A percentile compares a stretch with the other conserved stretches of the same genome.
phyloP scores from a whole-genome alignment of 176 grass and related monocot species.

The Carex parvula region DNA sequence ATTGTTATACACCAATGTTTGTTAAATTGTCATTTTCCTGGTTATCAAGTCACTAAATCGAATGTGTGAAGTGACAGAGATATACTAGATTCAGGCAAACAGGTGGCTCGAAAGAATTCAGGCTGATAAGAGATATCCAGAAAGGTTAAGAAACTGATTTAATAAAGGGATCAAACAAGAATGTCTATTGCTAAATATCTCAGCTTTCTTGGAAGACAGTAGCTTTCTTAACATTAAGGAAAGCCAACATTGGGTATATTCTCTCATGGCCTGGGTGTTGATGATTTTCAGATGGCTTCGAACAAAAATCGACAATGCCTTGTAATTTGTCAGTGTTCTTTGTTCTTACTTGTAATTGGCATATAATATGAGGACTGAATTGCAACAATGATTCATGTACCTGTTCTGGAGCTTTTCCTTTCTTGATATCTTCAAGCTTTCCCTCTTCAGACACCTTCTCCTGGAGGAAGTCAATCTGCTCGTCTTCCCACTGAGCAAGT shows the following conservation, averaged over 20 bases:
- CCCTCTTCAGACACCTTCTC: slow-evolving; percentile 86
- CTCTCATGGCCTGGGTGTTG: neutral
- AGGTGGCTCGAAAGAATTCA: neutral
- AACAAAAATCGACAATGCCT: neutral
- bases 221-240: neutral
- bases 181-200: neutral
- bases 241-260: neutral
- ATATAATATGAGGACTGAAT: neutral
- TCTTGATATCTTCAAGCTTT: slow-evolving; percentile 76
- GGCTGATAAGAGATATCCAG: neutral
- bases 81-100: neutral
- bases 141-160: neutral
- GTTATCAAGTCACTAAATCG: neutral
- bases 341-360: neutral
- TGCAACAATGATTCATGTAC: slow-evolving; percentile 21
- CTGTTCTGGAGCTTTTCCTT: slow-evolving; percentile 93
- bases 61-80: neutral
- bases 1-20: neutral
- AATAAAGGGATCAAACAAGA: neutral
- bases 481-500: slow-evolving; percentile 94
- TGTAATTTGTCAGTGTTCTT: neutral
- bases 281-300: neutral
- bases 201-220: neutral
- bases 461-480: slow-evolving; percentile 89
- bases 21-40: neutral